A percentile compares a stretch with the other conserved stretches of the same genome.
Conservation (phyloP, 345 rosid genomes). For the Euphorbia pulcherrima region DNA sequence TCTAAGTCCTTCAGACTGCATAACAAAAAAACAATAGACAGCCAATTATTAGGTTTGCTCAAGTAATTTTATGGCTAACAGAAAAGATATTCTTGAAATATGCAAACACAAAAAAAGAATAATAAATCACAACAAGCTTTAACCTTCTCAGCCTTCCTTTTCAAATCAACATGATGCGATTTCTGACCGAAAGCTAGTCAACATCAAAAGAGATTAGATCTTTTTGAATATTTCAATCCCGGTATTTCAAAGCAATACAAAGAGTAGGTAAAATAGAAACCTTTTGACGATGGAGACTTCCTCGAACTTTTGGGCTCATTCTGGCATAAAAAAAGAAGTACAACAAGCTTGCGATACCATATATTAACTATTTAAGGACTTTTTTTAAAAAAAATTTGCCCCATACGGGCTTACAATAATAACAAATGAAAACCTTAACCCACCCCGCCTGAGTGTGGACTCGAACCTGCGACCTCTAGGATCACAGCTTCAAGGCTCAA, state of each 20-base stretch:
- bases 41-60: background rate
- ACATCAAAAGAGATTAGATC: conserved; percentile 14
- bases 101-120: conserved; percentile 7
- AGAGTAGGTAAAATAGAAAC: conserved; percentile 27
- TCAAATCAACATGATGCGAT: conserved; percentile 20
- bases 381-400: too few relatives aligned
- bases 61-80: conserved; percentile 3
- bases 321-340: conserved; percentile 27
- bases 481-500: too few relatives aligned
- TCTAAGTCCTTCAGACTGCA: conserved; percentile 37
- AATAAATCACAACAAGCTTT: conserved; percentile 17
- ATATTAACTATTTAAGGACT: background rate
- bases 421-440: too few relatives aligned
- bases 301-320: conserved; percentile 26
- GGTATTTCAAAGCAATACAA: conserved; percentile 15
- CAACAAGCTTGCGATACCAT: conserved; percentile 23
- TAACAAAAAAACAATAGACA: conserved; percentile 15
- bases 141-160: conserved; percentile 38
- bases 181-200: conserved; percentile 39
- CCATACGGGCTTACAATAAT: too few relatives aligned
- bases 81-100: background rate
- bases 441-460: too few relatives aligned
- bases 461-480: too few relatives aligned
- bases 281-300: conserved; percentile 38
- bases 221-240: conserved; percentile 11